These are phyloP conservation scores for Mentha longifolia DNA, from an alignment of 257 asterid genomes.

Conservation along the genomic window DNA sequence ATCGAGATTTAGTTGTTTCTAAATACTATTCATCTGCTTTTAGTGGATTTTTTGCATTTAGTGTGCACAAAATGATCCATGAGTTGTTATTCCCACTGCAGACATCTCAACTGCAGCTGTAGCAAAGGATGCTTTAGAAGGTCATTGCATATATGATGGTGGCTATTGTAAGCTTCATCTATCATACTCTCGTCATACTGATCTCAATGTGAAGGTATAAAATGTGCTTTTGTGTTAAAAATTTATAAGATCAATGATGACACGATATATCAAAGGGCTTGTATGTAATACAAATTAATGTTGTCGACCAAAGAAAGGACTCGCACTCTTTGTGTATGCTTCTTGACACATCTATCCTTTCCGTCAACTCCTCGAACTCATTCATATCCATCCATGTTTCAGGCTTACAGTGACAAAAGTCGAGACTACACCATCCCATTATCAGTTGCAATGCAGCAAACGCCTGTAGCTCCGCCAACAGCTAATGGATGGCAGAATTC, in stretches of 20 bases:
- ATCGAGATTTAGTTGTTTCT: no score
- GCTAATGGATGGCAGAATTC: constrained; percentile 51
- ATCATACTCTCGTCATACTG: constrained; percentile 97
- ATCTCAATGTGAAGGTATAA: constrained; percentile 89
- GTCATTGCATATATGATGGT: constrained; percentile 95
- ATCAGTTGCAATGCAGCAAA: constrained; percentile 57
- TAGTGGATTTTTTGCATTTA: background rate
- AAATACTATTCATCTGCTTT: background rate
- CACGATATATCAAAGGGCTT: constrained; percentile 22
- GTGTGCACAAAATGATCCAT: constrained; percentile 26
- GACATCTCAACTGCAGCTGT: constrained; percentile 69
- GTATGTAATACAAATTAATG: constrained; percentile 26
- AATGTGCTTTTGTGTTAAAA: constrained; percentile 45
- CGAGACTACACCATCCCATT: constrained; percentile 73
- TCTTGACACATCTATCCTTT: constrained; percentile 30
- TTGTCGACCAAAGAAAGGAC: constrained; percentile 31
- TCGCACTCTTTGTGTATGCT: constrained; percentile 38
- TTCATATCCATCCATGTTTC: constrained; percentile 16
- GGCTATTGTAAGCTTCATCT: constrained; percentile 99
- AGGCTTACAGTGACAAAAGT: constrained; percentile 89
- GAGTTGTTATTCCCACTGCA: constrained; percentile 36
- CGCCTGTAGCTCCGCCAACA: constrained; percentile 38
- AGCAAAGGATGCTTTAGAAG: constrained; percentile 82
- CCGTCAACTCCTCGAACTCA: constrained; percentile 23
- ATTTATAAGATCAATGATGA: constrained; percentile 32